These are phyloP conservation scores for Pseudophaeomoniella oleicola DNA, from an alignment of 2,329 filamentous ascomycete genomes.

Conservation along the genomic window DNA sequence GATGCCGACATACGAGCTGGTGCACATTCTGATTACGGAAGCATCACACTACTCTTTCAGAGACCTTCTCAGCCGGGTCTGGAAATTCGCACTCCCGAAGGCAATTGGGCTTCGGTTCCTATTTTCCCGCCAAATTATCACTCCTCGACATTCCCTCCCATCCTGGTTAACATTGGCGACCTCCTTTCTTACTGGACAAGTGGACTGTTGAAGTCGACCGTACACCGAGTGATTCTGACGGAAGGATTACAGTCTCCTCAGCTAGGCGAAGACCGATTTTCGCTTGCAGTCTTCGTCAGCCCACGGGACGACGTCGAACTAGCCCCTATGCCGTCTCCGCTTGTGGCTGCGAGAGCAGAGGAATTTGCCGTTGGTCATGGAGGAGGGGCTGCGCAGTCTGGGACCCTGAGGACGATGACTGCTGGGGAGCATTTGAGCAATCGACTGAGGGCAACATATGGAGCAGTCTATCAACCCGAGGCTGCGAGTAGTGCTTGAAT, in stretches of 20 bases:
- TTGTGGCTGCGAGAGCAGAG: constrained; percentile 29
- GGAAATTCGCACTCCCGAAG: constrained; percentile 54
- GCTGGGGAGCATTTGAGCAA: constrained; percentile 44
- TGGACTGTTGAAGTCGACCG: constrained; percentile 70
- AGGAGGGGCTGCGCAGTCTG: constrained; percentile 17
- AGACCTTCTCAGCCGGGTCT: constrained; percentile 72
- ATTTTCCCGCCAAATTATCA: constrained; percentile 42
- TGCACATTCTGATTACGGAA: constrained; percentile 78
- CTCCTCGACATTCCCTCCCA: constrained; percentile 48
- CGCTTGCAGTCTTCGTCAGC: constrained; percentile 49
- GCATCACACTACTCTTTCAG: constrained; percentile 63
- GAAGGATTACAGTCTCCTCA: constrained; percentile 19
- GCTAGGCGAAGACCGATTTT: constrained; percentile 36
- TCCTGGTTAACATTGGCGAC: constrained; percentile 58
- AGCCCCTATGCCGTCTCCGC: constrained; percentile 38
- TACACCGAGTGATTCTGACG: constrained; percentile 75
- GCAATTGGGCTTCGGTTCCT: constrained; percentile 50
- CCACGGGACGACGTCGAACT: constrained; percentile 40
- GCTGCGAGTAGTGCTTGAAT: not conserved
- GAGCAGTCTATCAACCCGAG: constrained; percentile 6
- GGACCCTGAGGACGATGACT: constrained; percentile 30
- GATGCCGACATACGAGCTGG: constrained; percentile 65
- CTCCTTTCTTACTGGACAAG: constrained; percentile 77
- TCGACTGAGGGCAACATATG: constrained; percentile 45
- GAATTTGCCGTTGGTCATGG: constrained; percentile 19